phyloP scores from a whole-genome alignment of 1,139 yeast species.

The Scheffersomyces titani region DNA sequence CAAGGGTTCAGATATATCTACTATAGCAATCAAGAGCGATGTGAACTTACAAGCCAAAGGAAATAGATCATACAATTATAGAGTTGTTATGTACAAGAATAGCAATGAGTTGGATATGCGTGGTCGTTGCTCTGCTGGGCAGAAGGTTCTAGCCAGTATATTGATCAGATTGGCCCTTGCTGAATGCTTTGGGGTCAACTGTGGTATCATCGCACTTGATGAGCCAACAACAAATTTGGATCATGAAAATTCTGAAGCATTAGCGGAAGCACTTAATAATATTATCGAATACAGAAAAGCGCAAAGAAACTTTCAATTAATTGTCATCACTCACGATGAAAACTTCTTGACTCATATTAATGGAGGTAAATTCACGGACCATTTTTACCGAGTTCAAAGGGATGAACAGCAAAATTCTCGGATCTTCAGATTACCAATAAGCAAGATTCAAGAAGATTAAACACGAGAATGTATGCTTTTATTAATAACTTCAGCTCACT shows the following conservation, averaged over 20 bases:
- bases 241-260: constrained; percentile 81
- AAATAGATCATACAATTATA: constrained; percentile 79
- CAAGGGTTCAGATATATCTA: constrained; percentile 93
- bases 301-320: constrained; percentile 89
- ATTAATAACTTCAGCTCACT: not conserved
- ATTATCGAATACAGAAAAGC: constrained; percentile 73
- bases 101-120: constrained; percentile 95
- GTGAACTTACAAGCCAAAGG: constrained; percentile 59
- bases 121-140: constrained; percentile 98
- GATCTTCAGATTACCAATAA: constrained; percentile 52
- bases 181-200: constrained; percentile 92
- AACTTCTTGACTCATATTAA: constrained; percentile 82
- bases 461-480: not conserved
- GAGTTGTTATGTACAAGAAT: constrained; percentile 94
- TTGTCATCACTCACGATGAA: constrained; percentile 96
- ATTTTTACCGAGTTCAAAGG: constrained; percentile 78
- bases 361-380: constrained; percentile 86
- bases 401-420: constrained; percentile 80
- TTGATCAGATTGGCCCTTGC: constrained; percentile 90
- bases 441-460: constrained; percentile 33
- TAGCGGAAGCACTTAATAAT: constrained; percentile 76
- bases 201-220: constrained; percentile 94
- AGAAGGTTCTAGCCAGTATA: constrained; percentile 90
- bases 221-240: constrained; percentile 98
- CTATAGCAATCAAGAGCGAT: constrained; percentile 84